Base-by-base conservation (phyloP, 1,284 basidiomycete species). In the Heterobasidion annosum region DNA sequence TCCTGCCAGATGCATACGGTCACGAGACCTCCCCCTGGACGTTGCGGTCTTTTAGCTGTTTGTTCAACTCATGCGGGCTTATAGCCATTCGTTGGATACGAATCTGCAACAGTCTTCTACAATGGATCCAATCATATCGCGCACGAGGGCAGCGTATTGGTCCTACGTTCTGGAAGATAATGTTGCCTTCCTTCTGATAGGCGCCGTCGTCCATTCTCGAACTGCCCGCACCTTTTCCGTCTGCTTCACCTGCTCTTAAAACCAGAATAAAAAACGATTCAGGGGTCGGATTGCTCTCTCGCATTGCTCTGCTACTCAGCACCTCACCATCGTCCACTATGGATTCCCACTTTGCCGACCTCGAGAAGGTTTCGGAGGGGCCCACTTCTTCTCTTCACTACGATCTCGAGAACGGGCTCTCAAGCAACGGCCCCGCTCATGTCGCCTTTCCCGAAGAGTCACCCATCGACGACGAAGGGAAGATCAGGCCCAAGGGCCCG, bases 361-460 rank as follows among this genome's bases (percentile, higher is more conserved):
- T 37, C 34, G 58, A 59, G 45, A 58, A 58, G 50, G 34, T 34
- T 25, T 12, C 50, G 6, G 19, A 35, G 7, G 1, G 8, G 13
- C 35, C 42, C 48, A 46, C 50, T 8, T 45, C 51, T 44, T 48
- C 46, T 48, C 46, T 25, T 13, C n/a, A 25, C 46, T 12, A 48
- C 12, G 32, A 35, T 16, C 46, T 16, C 16, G 7, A 48, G 54
- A 34, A 15, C 12, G 5, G 33, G 50, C 5, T 0, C 49, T 8
- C 18, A 8, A 12, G 69, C 69, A 25, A 61, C 66, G 1, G 76
- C 82, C 25, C 25, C 25, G 25, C 25, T 25, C 25, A 25, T 25
- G 25, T 25, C 44, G 77, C 71, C 33, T 81, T 82, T 61, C 75
- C 77, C 19, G 67, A 72, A 37, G 73, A 72, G 52, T 63, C 70